These are phyloP conservation scores for Fusarium chaquense DNA, from an alignment of 2,329 filamentous ascomycete genomes.

Conservation along the genomic window DNA sequence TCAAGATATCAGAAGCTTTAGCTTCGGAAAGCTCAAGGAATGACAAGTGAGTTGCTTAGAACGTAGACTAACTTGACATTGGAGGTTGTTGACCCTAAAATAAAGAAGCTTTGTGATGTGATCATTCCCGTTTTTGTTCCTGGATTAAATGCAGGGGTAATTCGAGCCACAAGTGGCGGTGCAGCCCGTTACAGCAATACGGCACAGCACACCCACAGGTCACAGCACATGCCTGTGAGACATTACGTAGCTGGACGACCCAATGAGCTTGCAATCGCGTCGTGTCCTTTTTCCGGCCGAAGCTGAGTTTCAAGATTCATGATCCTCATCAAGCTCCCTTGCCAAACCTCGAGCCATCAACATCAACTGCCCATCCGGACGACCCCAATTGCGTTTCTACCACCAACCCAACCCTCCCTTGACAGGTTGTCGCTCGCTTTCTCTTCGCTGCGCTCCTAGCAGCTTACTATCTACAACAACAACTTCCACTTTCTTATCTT, in stretches of 20 bases:
- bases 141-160: background rate
- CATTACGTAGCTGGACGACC: conserved; percentile 42
- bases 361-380: conserved; percentile 25
- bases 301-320: conserved; percentile 43
- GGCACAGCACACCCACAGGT: conserved; percentile 5
- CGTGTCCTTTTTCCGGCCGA: conserved; percentile 49
- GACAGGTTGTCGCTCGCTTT: conserved; percentile 35
- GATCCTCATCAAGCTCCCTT: conserved; percentile 43
- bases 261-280: conserved; percentile 50
- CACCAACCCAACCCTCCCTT: conserved; percentile 10
- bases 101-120: background rate
- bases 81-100: background rate
- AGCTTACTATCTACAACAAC: conserved; percentile 33
- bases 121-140: conserved; percentile 1
- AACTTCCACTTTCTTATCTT: conserved; percentile 14
- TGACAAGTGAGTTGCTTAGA: background rate
- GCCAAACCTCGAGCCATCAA: conserved; percentile 34
- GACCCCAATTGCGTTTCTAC: conserved; percentile 35
- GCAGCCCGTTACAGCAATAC: background rate
- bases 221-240: conserved; percentile 18
- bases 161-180: conserved; percentile 9
- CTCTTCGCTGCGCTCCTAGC: conserved; percentile 36
- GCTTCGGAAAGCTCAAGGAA: background rate
- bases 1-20: background rate
- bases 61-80: background rate